Conservation (phyloP, 2,329 filamentous ascomycete genomes). For the Lasiodiplodia sp. region DNA sequence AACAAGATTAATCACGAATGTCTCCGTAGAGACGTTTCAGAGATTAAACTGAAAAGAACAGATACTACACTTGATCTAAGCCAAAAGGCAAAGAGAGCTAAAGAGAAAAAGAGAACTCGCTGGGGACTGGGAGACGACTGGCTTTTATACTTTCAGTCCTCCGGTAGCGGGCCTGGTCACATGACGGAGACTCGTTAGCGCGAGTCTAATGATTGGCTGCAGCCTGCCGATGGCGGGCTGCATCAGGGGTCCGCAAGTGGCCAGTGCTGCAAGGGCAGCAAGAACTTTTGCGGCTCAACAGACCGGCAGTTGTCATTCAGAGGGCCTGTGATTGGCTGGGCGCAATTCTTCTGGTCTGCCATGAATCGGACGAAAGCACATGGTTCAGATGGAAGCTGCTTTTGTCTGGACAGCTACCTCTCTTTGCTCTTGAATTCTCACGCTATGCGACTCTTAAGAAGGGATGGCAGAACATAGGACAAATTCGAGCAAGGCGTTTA, state of each 20-base stretch:
- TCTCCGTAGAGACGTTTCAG: slow-evolving; percentile 25
- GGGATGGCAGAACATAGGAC: too few relatives aligned
- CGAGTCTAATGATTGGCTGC: too few relatives aligned
- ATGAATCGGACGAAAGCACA: background rate
- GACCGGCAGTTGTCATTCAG: background rate
- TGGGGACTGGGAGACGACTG: background rate
- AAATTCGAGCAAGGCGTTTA: too few relatives aligned
- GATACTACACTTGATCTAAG: slow-evolving; percentile 30
- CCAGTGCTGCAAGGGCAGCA: background rate
- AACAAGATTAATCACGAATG: slow-evolving; percentile 22
- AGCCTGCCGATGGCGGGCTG: too few relatives aligned
- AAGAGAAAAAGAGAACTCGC: background rate
- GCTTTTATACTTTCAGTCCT: background rate
- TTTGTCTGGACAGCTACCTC: too few relatives aligned
- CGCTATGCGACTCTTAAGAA: too few relatives aligned
- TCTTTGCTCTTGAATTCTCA: too few relatives aligned
- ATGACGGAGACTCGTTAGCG: background rate
- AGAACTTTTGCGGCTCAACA: background rate
- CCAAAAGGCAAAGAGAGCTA: slow-evolving; percentile 30
- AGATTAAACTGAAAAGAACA: slow-evolving; percentile 29
- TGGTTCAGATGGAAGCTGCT: too few relatives aligned
- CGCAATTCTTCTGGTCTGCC: background rate
- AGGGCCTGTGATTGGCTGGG: background rate
- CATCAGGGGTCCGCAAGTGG: background rate
- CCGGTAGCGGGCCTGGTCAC: background rate